Evolutionary conservation across 1,284 basidiomycete genomes (phyloP), one percentile per base, ranked within the genome.

Genomic region (Ganoderma lingzhi): DNA sequence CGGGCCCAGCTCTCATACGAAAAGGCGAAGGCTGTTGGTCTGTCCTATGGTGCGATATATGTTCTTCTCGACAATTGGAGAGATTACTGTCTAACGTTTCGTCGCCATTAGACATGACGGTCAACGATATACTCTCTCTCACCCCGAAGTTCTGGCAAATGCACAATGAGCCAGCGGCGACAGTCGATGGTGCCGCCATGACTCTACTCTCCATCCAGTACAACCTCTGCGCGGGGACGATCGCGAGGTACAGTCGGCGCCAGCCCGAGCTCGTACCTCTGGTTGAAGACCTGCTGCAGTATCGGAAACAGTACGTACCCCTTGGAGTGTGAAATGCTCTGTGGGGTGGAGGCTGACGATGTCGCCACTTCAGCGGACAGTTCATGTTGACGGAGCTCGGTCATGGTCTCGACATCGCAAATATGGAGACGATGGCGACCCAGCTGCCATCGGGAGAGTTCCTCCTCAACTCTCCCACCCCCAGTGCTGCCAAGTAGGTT

Each of bases 191-290:
- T 6, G 81, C 80, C 5, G 80, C 82, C 0, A 72, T 75, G 5
- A 82, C 80, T 3, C 66, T 83, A 6, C 70, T 83, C 17, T 82
- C 82, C 2, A 82, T 86, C 12, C 85, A 86, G 51, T 82, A 81
- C 70, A 86, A 86, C 66, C 78, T 85, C 12, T 77, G 76, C 14
- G 77, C 78, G 19, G 85, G 85, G 2, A 86, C 85, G 0, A 66
- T 87, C 15, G 80, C 80, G 3, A 76, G 73, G 2, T 81, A 79
- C 66, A 64, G 79, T 6, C 58, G 68, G 12, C 66, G 77, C 4
- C 77, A 80, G 44, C 80, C 80, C 2, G 81, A 82, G 51, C 72
- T 84, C 2, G 55, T 73, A 0, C 69, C 76, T 3, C 68, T 81
- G 5, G 71, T 73, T 8, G 71, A 74, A n/a, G 73, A 74, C 32